Evolutionary conservation across 345 rosid species (phyloP).

Genomic region (Clausena lansium): DNA sequence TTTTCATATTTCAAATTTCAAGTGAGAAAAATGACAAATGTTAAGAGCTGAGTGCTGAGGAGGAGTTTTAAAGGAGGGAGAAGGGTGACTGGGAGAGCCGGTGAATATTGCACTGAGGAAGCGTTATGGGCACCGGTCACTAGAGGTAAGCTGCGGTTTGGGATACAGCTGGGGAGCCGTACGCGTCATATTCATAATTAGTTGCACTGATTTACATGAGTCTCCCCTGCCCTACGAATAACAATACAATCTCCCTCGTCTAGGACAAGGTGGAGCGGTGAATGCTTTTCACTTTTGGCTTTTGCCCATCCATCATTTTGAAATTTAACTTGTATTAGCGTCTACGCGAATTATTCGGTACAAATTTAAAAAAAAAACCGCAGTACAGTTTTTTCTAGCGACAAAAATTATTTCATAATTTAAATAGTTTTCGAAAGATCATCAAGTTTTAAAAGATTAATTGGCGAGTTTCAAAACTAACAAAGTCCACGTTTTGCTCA

Average conservation of each 20-base stretch:
- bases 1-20: background rate
- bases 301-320: too few relatives aligned
- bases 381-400: too few relatives aligned
- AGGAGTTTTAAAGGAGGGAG: constrained; percentile 24
- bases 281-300: background rate
- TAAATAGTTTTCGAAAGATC: too few relatives aligned
- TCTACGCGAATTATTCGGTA: too few relatives aligned
- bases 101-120: constrained; percentile 16
- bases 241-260: constrained; percentile 16
- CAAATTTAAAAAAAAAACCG: too few relatives aligned
- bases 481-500: too few relatives aligned
- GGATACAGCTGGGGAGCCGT: constrained; percentile 74
- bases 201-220: constrained; percentile 32
- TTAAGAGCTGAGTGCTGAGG: background rate
- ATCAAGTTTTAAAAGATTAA: too few relatives aligned
- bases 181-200: constrained; percentile 47
- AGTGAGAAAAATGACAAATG: constrained; percentile 4
- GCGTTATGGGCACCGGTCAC: constrained; percentile 46
- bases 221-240: background rate
- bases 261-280: constrained; percentile 7
- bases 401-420: too few relatives aligned
- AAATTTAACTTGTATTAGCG: too few relatives aligned
- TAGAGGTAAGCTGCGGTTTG: constrained; percentile 70
- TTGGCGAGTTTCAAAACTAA: too few relatives aligned
- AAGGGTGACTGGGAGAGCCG: constrained; percentile 43